Evolutionary conservation across 306 rosid genomes (phyloP).

Genomic region (Lagenaria siceraria): DNA sequence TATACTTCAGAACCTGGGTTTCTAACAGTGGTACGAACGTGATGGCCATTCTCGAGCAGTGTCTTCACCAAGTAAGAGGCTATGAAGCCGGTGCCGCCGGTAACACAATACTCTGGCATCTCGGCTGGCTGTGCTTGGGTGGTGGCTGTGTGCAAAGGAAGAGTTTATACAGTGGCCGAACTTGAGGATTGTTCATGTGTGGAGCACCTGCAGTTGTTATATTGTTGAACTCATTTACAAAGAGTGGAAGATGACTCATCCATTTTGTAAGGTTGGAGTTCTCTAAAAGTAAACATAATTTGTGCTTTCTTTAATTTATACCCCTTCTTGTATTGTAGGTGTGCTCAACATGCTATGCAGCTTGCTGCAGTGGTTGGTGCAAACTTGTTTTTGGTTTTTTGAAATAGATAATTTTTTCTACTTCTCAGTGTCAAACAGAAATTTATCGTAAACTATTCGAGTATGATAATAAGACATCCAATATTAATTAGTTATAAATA

Average conservation of each 20-base stretch:
- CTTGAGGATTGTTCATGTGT: not conserved
- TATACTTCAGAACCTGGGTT: slow-evolving; percentile 36
- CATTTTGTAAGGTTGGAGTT: not conserved
- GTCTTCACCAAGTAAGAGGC: slow-evolving; percentile 57
- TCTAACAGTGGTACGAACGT: slow-evolving; percentile 59
- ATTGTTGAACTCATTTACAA: not conserved
- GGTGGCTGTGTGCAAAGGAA: not conserved
- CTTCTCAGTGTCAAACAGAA: too few species aligned
- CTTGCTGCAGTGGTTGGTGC: too few species aligned
- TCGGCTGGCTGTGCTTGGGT: not conserved
- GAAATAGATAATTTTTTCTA: too few species aligned
- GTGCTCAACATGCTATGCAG: not conserved
- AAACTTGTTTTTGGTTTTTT: too few species aligned
- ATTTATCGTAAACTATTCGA: too few species aligned
- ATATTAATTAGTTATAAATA: too few species aligned
- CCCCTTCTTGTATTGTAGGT: not conserved
- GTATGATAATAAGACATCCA: too few species aligned
- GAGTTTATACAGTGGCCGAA: not conserved
- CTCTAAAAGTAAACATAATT: not conserved
- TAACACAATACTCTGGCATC: slow-evolving; percentile 70
- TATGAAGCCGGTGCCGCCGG: slow-evolving; percentile 79
- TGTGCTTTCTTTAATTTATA: not conserved
- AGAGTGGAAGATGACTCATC: slow-evolving; percentile 1
- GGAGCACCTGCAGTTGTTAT: not conserved
- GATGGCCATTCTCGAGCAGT: slow-evolving; percentile 53